Conservation (phyloP, 2,329 filamentous ascomycete species). For the Botrytis galanthina region DNA sequence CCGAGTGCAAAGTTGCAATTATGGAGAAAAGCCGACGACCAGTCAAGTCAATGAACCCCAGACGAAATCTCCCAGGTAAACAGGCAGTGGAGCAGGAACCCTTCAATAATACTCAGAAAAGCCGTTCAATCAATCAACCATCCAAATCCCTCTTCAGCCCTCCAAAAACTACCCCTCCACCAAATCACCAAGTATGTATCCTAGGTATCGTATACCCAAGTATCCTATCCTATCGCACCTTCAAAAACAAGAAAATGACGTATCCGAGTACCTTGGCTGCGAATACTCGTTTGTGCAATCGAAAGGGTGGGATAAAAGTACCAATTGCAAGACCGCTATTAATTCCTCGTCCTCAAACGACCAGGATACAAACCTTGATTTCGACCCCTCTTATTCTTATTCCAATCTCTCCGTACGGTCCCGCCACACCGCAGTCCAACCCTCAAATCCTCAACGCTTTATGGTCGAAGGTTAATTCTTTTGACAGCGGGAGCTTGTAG, state of each 20-base stretch:
- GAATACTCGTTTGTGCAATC: background rate
- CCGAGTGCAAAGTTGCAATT: background rate
- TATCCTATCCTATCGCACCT: background rate
- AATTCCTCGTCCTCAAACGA: background rate
- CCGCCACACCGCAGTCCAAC: background rate
- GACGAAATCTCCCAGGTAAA: background rate
- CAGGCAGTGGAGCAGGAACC: background rate
- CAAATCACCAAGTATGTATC: background rate
- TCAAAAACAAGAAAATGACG: background rate
- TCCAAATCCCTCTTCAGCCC: background rate
- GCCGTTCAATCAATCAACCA: background rate
- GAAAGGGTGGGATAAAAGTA: background rate
- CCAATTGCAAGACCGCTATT: background rate
- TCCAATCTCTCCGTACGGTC: background rate
- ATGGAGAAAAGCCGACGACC: background rate
- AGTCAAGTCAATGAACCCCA: background rate
- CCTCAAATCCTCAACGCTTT: background rate
- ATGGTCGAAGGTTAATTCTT: background rate
- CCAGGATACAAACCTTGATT: conserved; percentile 11
- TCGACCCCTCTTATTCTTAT: background rate
- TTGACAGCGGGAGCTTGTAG: background rate
- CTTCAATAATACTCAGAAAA: background rate
- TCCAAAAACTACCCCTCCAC: background rate
- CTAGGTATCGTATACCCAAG: background rate
- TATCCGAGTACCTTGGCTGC: background rate